A percentile compares a stretch with the other conserved stretches of the same genome.
Conservation (phyloP, 352 stramenopile genomes). For the Blastocystis sp. region DNA sequence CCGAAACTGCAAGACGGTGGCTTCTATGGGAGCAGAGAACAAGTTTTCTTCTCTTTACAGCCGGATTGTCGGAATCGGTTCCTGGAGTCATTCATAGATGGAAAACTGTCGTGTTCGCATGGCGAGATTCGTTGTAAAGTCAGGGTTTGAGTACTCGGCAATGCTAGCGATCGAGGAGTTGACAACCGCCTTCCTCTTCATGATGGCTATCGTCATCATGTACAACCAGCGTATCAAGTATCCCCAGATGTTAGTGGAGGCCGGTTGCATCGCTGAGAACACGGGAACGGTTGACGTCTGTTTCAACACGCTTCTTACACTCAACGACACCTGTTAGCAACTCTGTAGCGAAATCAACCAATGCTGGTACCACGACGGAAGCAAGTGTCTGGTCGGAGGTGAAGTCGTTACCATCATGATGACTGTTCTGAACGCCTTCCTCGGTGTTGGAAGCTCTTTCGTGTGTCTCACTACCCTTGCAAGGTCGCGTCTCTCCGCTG, state of each 20-base stretch:
- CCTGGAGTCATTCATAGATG: no score
- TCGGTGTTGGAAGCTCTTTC: conserved; percentile 67
- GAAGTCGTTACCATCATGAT: conserved; percentile 71
- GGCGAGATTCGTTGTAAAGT: neutral
- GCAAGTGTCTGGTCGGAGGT: conserved; percentile 66
- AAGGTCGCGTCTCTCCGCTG: conserved; percentile 1
- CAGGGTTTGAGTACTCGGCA: neutral
- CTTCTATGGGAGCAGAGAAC: conserved; percentile 69
- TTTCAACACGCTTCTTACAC: neutral
- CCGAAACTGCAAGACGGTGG: conserved; percentile 68
- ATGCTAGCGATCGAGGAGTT: neutral
- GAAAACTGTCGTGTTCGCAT: neutral
- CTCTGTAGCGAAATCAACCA: neutral
- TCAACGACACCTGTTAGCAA: neutral
- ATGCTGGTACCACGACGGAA: conserved; percentile 19
- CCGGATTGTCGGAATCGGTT: conserved; percentile 61
- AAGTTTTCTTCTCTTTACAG: conserved; percentile 68
- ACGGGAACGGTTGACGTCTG: neutral
- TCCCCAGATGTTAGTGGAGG: neutral
- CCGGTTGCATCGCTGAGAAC: neutral
- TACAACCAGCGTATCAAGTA: conserved; percentile 23
- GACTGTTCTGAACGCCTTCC: conserved; percentile 66
- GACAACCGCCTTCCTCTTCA: conserved; percentile 59
- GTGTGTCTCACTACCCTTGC: neutral
- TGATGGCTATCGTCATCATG: conserved; percentile 63